Evolutionary conservation across 1,284 basidiomycete species (phyloP).

Genomic region (Gastroboletus turbinatus): DNA sequence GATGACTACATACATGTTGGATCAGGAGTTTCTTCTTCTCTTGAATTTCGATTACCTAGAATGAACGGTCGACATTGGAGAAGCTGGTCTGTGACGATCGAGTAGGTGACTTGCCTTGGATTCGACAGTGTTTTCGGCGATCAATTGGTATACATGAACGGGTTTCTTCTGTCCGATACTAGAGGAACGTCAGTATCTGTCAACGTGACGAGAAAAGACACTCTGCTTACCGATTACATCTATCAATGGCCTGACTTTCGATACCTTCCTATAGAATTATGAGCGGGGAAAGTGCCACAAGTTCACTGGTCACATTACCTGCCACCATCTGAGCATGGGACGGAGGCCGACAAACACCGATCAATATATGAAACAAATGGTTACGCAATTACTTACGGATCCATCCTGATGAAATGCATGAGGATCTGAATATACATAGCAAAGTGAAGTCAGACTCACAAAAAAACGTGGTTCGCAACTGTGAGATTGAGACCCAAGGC

Average conservation of each 20-base stretch:
- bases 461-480: constrained; percentile 85
- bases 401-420: constrained; percentile 55
- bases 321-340: constrained; percentile 60
- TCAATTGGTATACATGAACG: constrained; percentile 85
- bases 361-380: constrained; percentile 10
- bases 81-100: background rate
- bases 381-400: constrained; percentile 60
- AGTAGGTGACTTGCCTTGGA: constrained; percentile 52
- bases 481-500: constrained; percentile 88
- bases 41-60: constrained; percentile 78
- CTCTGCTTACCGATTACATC: constrained; percentile 56
- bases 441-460: constrained; percentile 50
- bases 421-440: background rate
- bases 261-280: constrained; percentile 66
- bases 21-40: constrained; percentile 74
- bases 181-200: constrained; percentile 21
- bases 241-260: constrained; percentile 86
- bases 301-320: constrained; percentile 38
- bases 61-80: background rate
- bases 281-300: constrained; percentile 4
- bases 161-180: constrained; percentile 81
- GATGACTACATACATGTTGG: constrained; percentile 49
- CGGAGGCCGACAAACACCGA: constrained; percentile 2
- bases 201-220: background rate
- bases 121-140: constrained; percentile 86